Conservation (phyloP, 768 basidiomycete species). For the Tylopilus balloui region DNA sequence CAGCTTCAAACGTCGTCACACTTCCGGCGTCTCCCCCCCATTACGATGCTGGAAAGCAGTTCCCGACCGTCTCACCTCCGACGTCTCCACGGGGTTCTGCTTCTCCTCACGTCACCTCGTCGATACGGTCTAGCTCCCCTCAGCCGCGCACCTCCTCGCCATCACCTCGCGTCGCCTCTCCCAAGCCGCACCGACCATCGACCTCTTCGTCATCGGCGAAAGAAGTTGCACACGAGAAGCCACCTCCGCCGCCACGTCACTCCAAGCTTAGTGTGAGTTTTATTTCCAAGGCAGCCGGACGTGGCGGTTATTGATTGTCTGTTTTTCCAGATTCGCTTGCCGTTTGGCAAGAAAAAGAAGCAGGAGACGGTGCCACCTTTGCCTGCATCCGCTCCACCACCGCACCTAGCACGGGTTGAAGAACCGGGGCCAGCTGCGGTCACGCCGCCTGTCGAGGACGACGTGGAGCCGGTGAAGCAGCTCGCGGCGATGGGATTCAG, state of each 20-base stretch:
- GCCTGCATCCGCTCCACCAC: constrained; percentile 30
- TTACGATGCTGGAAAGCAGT: constrained; percentile 26
- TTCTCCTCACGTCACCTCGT: constrained; percentile 27
- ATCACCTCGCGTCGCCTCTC: constrained; percentile 47
- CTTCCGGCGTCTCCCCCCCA: constrained; percentile 18
- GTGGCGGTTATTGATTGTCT: constrained; percentile 9
- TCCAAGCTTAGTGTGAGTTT: constrained; percentile 74
- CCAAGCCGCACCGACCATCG: constrained; percentile 52
- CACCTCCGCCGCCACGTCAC: constrained; percentile 48
- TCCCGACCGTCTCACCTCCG: constrained; percentile 38
- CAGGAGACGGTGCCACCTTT: constrained; percentile 47
- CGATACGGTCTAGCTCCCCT: constrained; percentile 38
- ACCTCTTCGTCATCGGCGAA: constrained; percentile 47
- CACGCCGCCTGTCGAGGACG: constrained; percentile 61
- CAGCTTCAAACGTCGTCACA: constrained; percentile 31
- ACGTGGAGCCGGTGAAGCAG: constrained; percentile 72
- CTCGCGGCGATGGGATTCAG: constrained; percentile 90
- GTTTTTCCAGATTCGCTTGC: constrained; percentile 56
- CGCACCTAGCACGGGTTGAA: constrained; percentile 43
- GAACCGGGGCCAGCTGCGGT: constrained; percentile 34
- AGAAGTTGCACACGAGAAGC: constrained; percentile 50
- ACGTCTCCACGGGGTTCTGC: constrained; percentile 36
- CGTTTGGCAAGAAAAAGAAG: constrained; percentile 75
- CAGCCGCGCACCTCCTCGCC: constrained; percentile 43
- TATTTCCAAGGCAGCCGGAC: neutral